Base-by-base conservation (phyloP, 2,329 filamentous ascomycete genomes). In the Malbranchea zuffiana region DNA sequence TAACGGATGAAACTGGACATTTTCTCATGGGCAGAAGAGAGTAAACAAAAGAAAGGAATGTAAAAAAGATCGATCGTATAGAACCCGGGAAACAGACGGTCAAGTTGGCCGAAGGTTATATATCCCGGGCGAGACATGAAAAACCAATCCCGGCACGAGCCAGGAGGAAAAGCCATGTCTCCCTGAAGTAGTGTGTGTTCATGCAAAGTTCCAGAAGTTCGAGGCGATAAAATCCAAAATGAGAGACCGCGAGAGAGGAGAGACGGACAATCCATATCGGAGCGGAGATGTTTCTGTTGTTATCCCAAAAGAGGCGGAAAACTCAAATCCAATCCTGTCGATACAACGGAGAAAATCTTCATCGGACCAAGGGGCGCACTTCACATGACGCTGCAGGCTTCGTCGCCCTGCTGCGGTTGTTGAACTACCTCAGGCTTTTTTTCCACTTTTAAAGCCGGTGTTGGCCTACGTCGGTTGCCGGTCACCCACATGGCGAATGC, bases 401-500 rank as follows among this genome's bases (percentile, higher is more conserved):
- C 50, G 40, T 51, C n/a, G n/a, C n/a, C n/a, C n/a, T n/a, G n/a
- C n/a, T n/a, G n/a, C n/a, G 50, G 51, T 45, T 57, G 49, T 41
- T 49, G 49, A 46, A 51, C 46, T 43, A 50, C 47, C 50, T 62
- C 59, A 55, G 61, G 55, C 58, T 64, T 66, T 60, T 66, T 66
- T 56, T 53, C 57, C 54, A 46, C 55, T 58, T 66, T 68, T 60
- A 59, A 60, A 56, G 57, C 47, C 54, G 58, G 34, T 51, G 44
- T 49, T 51, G n/a, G 46, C 35, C 30, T 48, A 49, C 28, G 45
- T 43, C 32, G 48, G 45, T 35, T 55, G 27, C 63, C 63, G 32
- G 62, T 52, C 60, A 67, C 60, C 63, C 63, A 67, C 48, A 54
- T 54, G 3, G 62, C 56, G 41, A 67, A 61, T 12, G 56, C 53